phyloP scores from a whole-genome alignment of 306 rosid genomes.

The Psophocarpus tetragonolobus region DNA sequence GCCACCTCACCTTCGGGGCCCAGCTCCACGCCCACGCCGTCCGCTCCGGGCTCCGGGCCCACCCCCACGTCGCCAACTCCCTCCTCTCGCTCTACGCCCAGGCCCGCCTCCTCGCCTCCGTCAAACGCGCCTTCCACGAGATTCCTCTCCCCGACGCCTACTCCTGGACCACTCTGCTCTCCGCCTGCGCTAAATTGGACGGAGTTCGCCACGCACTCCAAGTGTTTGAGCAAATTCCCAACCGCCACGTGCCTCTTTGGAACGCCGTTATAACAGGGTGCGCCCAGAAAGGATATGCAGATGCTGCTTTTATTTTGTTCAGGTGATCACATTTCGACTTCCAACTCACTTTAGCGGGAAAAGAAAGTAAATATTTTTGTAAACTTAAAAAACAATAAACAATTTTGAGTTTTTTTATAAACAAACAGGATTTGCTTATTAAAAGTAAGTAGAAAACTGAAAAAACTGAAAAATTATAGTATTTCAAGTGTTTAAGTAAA shows the following conservation, averaged over 20 bases:
- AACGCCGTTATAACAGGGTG: constrained; percentile 74
- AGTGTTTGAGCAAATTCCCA: constrained; percentile 58
- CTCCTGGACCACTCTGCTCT: constrained; percentile 74
- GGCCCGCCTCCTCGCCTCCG: constrained; percentile 46
- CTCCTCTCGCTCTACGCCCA: constrained; percentile 67
- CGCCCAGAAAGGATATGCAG: constrained; percentile 36
- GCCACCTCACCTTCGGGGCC: constrained; percentile 41
- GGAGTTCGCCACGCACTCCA: constrained; percentile 43
- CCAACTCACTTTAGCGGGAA: background rate
- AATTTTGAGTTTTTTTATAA: too few relatives aligned
- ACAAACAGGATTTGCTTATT: too few relatives aligned
- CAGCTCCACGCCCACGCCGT: constrained; percentile 62
- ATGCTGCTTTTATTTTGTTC: constrained; percentile 51
- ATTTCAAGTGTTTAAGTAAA: too few relatives aligned
- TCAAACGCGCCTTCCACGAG: constrained; percentile 42
- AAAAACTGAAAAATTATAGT: too few relatives aligned
- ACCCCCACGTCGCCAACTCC: constrained; percentile 64
- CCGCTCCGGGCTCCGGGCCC: constrained; percentile 50
- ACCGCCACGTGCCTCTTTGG: constrained; percentile 58
- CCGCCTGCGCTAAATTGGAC: constrained; percentile 55
- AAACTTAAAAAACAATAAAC: too few relatives aligned
- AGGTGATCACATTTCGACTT: background rate
- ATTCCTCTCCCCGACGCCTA: constrained; percentile 55
- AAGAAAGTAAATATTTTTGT: too few relatives aligned
- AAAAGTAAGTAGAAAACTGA: too few relatives aligned